Evolutionary conservation across 495 filamentous ascomycete genomes (phyloP).

Genomic region (Trichocladium uniseriatum): DNA sequence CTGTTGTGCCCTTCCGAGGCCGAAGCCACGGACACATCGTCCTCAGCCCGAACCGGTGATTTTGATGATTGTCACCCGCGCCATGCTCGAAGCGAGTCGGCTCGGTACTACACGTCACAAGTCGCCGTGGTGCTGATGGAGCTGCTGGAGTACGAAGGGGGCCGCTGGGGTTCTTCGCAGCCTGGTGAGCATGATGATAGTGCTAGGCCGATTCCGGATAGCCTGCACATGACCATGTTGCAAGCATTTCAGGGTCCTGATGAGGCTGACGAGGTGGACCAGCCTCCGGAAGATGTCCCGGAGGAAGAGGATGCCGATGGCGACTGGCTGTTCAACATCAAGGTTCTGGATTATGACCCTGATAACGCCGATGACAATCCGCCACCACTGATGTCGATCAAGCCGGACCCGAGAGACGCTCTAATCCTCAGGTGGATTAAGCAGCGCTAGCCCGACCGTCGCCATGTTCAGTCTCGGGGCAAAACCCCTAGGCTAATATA

Average conservation of each 20-base stretch:
- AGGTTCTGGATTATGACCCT: background rate
- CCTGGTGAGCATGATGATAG: background rate
- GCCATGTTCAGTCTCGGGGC: too few species aligned
- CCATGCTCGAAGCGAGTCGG: background rate
- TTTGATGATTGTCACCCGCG: background rate
- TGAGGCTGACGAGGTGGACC: background rate
- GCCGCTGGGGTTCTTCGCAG: background rate
- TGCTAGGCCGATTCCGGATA: background rate
- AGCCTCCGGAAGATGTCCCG: background rate
- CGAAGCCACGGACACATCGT: background rate
- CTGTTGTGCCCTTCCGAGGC: background rate
- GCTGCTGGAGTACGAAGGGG: conserved; percentile 2
- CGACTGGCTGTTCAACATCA: background rate
- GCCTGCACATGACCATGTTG: conserved; percentile 6
- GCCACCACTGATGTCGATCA: background rate
- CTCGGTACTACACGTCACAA: background rate
- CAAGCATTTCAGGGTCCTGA: background rate
- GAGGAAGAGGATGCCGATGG: background rate
- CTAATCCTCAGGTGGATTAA: background rate
- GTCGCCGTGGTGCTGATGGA: background rate
- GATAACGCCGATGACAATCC: background rate
- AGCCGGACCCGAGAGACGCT: background rate
- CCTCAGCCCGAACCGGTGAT: too few species aligned
- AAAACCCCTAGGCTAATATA: too few species aligned
- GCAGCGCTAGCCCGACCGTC: too few species aligned